Percentiles rank a stretch among this genome's conserved stretches.
Conservation (phyloP, 1,284 basidiomycete genomes). For the Irpex sp. region DNA sequence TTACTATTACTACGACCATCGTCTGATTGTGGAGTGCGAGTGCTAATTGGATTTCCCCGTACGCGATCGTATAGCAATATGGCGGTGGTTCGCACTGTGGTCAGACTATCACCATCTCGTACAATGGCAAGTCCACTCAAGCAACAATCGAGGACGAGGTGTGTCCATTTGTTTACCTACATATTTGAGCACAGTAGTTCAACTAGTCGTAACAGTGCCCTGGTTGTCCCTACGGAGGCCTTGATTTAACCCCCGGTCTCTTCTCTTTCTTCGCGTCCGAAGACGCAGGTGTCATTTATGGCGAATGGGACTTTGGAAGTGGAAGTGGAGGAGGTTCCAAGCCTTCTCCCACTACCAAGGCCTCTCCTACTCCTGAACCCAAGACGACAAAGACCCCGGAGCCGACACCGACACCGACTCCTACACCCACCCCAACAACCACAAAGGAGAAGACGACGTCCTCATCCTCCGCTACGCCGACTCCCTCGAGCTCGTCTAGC, state of each 20-base stretch:
- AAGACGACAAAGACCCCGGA: neutral
- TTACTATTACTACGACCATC: neutral
- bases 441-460: neutral
- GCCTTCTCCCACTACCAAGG: neutral
- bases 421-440: constrained; percentile 3
- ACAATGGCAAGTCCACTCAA: constrained; percentile 38
- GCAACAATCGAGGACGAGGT: constrained; percentile 41
- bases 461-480: neutral
- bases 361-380: constrained; percentile 8
- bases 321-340: neutral
- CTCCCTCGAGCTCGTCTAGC: neutral
- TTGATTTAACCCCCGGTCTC: constrained; percentile 30
- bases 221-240: constrained; percentile 17
- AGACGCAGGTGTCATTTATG: constrained; percentile 23
- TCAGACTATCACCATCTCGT: constrained; percentile 42
- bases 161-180: constrained; percentile 7
- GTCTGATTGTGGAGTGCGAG: neutral
- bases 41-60: too few species aligned
- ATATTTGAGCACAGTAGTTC: too few species aligned
- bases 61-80: constrained; percentile 19
- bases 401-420: constrained; percentile 8
- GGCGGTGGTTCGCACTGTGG: constrained; percentile 37
- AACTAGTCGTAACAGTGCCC: constrained; percentile 12
- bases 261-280: constrained; percentile 25
- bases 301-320: constrained; percentile 19